Evolutionary conservation across 148 eudicot genomes (phyloP).

Genomic region (Hydrangea macrophylla): DNA sequence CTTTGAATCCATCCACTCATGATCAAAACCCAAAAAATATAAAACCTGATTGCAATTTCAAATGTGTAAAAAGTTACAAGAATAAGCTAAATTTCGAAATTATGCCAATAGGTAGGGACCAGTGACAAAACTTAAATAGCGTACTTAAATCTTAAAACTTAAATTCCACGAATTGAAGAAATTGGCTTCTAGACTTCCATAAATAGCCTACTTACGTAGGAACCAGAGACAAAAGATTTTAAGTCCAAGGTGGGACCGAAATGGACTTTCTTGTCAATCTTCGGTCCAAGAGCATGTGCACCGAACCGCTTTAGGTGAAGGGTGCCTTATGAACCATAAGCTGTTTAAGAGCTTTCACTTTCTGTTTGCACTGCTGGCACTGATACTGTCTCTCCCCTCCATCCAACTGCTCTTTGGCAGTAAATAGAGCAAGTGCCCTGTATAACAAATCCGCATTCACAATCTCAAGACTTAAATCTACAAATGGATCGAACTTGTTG

Average conservation of each 20-base stretch:
- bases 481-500: conserved; percentile 81
- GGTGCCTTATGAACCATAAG: conserved; percentile 83
- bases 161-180: not conserved
- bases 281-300: conserved; percentile 59
- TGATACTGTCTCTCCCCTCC: conserved; percentile 87
- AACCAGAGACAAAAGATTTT: conserved; percentile 71
- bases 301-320: conserved; percentile 85
- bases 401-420: conserved; percentile 79
- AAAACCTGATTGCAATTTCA: not conserved
- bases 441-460: conserved; percentile 63
- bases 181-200: not conserved
- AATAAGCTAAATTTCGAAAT: not conserved
- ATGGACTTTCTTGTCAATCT: conserved; percentile 70
- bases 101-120: too few relatives aligned
- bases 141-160: not conserved
- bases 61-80: not conserved
- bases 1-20: not conserved
- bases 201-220: conserved; percentile 57
- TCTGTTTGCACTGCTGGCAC: conserved; percentile 83
- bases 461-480: conserved; percentile 94
- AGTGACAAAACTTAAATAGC: too few relatives aligned
- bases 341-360: conserved; percentile 87
- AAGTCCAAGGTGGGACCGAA: conserved; percentile 77
- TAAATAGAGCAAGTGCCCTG: conserved; percentile 73
- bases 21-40: not conserved